Evolutionary conservation across 208 protist species (phyloP).

Genomic region (Leishmania tropica): DNA sequence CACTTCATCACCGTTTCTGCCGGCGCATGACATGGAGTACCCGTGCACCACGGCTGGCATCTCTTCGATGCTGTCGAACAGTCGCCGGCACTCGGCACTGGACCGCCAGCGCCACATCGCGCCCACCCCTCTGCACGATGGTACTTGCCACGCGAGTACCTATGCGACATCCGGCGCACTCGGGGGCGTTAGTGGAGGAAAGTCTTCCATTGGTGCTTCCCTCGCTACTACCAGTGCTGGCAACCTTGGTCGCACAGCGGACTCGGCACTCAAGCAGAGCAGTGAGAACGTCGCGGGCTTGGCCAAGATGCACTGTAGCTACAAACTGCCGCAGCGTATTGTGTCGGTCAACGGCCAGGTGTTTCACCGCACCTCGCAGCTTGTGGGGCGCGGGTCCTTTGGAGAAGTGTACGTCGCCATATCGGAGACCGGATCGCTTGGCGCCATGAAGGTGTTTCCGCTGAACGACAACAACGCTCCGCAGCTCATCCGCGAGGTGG

Average conservation of each 20-base stretch:
- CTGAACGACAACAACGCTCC: constrained; percentile 26
- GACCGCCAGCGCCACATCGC: background rate
- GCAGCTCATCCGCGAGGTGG: constrained; percentile 65
- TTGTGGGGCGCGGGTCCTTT: constrained; percentile 59
- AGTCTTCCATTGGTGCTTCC: background rate
- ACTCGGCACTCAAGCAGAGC: background rate
- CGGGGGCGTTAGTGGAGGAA: no score
- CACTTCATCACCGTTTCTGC: background rate
- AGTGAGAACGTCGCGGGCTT: background rate
- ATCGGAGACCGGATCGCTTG: constrained; percentile 59
- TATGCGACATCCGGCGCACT: background rate
- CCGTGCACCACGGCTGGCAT: background rate
- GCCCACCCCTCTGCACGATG: background rate
- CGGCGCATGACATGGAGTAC: background rate
- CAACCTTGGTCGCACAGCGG: background rate
- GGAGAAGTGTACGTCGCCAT: constrained; percentile 74
- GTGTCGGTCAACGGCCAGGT: constrained; percentile 45
- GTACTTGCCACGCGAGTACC: background rate
- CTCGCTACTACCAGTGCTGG: background rate
- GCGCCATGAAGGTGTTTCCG: constrained; percentile 74
- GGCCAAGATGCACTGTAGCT: background rate
- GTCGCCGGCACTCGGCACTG: background rate
- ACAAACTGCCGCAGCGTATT: constrained; percentile 31
- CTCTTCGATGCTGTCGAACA: background rate
- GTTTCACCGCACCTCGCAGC: constrained; percentile 49